Base-by-base conservation (phyloP, 2,329 filamentous ascomycete species). In the Cladosporium sp. region DNA sequence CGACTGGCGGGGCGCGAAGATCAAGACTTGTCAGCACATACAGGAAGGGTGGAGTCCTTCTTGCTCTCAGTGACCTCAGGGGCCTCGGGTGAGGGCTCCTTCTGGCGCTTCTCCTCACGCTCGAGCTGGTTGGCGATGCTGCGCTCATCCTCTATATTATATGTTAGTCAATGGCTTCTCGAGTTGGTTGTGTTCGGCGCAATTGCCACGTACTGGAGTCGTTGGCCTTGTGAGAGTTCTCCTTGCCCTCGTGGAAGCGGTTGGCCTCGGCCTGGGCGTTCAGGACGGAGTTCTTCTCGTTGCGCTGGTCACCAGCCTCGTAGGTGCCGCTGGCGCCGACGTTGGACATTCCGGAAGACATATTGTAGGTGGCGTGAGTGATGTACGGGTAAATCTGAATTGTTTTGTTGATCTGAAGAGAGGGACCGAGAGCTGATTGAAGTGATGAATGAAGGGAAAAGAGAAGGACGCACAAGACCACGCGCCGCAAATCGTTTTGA, bases 291-390 rank as follows among this genome's bases (percentile, higher is more conserved):
- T 64, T 50, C 56, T 81, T 78, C 56, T 72, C 67, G 68, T 83
- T 89, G 63, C 81, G 79, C 77, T 93, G 87, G 72, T 93, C 87
- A 54, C 83, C 85, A 53, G 78, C 84, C 73, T 91, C 86, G 73
- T 93, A 91, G 67, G 89, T 72, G 56, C 71, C 68, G 58, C 72
- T 63, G 68, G 74, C 77, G 61, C 87, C 88, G 66, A 92, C 86
- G 66, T 76, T 85, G 54, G 48, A 50, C 85, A 87, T 52, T 69
- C 73, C 73, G 7, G 22, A 28, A 62, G 73, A 75, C 75, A 79
- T 77, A 61, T 52, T 76, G 58, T 49, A 40, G 41, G 33, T 44
- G 34, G 19, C 46, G 22, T 28, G 18, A 37, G n/a, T 46, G 43
- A 18, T 19, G 50, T 44, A 16, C 28, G 9, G 37, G 19, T 9